Evolutionary conservation across 2,329 filamentous ascomycete genomes (phyloP), one percentile per base, ranked within the genome.

Genomic region (Tolypocladium nubicola): DNA sequence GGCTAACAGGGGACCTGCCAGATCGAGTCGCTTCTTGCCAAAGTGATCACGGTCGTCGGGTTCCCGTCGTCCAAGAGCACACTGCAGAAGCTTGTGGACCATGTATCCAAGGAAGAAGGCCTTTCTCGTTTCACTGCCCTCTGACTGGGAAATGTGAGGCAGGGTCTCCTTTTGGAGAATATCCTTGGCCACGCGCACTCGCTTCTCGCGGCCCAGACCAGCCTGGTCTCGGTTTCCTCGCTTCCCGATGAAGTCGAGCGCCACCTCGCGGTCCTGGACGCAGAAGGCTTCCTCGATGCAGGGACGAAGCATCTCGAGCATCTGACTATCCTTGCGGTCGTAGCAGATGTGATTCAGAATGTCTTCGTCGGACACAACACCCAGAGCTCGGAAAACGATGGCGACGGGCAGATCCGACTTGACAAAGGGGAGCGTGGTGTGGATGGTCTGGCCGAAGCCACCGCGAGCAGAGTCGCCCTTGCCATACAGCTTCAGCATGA

Each of bases 41-140:
- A 99, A 97, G 72, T 99, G 95, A 78, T 99, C 94, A 77, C 94
- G 89, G 69, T 99, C 94, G 68, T 99, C 94, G 33, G 91, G 90
- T 70, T 97, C 94, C 61, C 91, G 88, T 60, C 94, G 87, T 55
- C 94, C 95, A 53, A 99, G 81, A 56, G 92, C 90, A 70, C 92
- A 96, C 72, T 97, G 93, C 30, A 97, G 80, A 65, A 99, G 82
- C 70, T 94, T 89, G 74, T 99, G 93, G 52, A 97, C 90, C 93
- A 99, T 99, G 75, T 99, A 99, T 26, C 95, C 94, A 53, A 99
- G 78, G 80, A 97, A 99, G 75, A 96, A 99, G 2, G 95, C 94
- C 71, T 99, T 99, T 59, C 90, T 81, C 1, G 93, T 97, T 71
- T 97, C 93, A 64, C 90, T 95, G 35, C 94, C 94, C 72, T 97